phyloP scores from a whole-genome alignment of 257 asterid species.

The Thymus mandschuricus region DNA sequence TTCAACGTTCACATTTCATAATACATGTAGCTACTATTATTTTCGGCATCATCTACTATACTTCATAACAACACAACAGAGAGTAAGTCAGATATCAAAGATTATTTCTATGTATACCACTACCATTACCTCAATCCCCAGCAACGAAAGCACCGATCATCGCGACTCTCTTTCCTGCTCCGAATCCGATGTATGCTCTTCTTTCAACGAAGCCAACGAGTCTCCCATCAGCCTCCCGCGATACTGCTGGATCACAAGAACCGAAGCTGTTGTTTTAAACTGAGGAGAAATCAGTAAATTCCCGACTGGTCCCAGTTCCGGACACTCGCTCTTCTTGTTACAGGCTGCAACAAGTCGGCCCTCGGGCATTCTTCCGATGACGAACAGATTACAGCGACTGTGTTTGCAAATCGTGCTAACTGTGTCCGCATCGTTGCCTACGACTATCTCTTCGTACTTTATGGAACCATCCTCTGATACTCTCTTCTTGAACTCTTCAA shows the following conservation, averaged over 20 bases:
- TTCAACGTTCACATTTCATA: conserved; percentile 2
- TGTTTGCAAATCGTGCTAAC: conserved; percentile 38
- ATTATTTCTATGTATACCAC: conserved; percentile 15
- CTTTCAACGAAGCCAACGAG: conserved; percentile 47
- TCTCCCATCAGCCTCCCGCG: conserved; percentile 44
- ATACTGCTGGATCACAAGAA: conserved; percentile 71
- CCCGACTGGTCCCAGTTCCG: conserved; percentile 68
- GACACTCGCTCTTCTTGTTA: conserved; percentile 50
- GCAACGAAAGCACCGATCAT: conserved; percentile 15
- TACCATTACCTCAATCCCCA: conserved; percentile 2
- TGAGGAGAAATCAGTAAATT: conserved; percentile 57
- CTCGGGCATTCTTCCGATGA: conserved; percentile 68
- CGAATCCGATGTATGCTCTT: conserved; percentile 33
- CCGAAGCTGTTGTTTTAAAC: conserved; percentile 52
- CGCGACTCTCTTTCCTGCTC: conserved; percentile 19
- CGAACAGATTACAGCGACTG: conserved; percentile 51
- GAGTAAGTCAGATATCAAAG: background rate
- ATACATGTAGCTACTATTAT: background rate
- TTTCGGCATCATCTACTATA: conserved; percentile 1
- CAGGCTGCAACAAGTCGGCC: conserved; percentile 47
- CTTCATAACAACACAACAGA: conserved; percentile 26
- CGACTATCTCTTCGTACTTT: conserved; percentile 48
- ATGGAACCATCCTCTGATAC: conserved; percentile 43
- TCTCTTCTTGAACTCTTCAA: conserved; percentile 42
- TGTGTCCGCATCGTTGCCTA: conserved; percentile 35